Conservation (phyloP, 768 basidiomycete species). For the Tulasnella sp. region DNA sequence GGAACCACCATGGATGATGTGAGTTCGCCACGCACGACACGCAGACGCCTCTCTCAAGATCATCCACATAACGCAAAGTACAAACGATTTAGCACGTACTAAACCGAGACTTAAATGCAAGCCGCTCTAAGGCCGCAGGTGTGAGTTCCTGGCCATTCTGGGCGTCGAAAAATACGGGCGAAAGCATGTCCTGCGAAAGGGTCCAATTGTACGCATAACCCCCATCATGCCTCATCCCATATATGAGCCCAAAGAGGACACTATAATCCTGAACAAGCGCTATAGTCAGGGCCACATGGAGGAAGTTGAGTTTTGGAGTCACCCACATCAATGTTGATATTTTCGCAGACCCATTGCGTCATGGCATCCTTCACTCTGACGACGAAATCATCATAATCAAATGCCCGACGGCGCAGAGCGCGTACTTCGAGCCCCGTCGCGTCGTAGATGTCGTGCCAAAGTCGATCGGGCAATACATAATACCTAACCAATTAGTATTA, state of each 20-base stretch:
- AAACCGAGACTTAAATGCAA: background rate
- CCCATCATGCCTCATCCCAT: background rate
- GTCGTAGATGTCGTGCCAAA: background rate
- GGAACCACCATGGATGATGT: too few relatives aligned
- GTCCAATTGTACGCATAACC: background rate
- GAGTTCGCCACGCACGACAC: too few relatives aligned
- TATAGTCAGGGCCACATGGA: background rate
- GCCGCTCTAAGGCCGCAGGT: background rate
- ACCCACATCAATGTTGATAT: background rate
- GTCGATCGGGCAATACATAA: background rate
- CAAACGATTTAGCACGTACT: background rate
- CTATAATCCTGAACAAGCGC: background rate
- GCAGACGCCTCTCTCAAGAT: too few relatives aligned
- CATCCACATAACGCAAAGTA: too few relatives aligned
- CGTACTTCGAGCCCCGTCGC: background rate
- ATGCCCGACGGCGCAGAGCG: background rate
- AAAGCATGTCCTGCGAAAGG: background rate
- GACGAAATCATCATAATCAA: constrained; percentile 1
- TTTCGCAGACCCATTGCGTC: background rate
- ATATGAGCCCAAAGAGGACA: background rate
- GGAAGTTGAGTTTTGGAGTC: background rate
- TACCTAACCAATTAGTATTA: background rate
- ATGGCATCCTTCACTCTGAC: background rate
- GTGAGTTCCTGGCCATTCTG: background rate
- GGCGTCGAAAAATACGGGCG: background rate